Percentiles rank a stretch among this genome's conserved stretches.
phyloP scores from a whole-genome alignment of 352 stramenopile genomes.

The Pythium phragmiticola region DNA sequence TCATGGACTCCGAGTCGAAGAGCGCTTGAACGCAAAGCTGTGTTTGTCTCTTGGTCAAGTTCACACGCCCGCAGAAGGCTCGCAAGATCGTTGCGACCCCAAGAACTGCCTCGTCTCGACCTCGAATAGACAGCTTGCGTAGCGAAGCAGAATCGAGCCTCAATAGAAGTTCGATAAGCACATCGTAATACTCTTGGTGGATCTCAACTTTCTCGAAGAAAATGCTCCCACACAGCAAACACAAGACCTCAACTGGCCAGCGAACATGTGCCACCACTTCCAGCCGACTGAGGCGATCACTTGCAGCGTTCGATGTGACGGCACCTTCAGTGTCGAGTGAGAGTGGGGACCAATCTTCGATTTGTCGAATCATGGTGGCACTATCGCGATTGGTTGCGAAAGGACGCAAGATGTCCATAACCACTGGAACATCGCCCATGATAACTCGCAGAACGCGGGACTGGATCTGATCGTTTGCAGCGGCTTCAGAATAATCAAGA shows the following conservation, averaged over 20 bases:
- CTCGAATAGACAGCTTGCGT: conserved; percentile 3
- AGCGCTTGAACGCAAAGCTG: conserved; percentile 10
- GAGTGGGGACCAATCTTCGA: conserved; percentile 19
- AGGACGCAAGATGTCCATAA: conserved; percentile 13
- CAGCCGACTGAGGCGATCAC: not conserved
- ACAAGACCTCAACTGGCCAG: conserved; percentile 28
- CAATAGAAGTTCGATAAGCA: conserved; percentile 9
- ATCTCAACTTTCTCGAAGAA: conserved; percentile 19
- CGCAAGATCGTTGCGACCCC: conserved; percentile 10
- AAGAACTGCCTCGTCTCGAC: conserved; percentile 11
- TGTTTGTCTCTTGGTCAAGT: not conserved
- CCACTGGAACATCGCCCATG: conserved; percentile 10
- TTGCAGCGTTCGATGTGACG: not conserved
- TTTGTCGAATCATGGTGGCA: not conserved
- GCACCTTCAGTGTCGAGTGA: not conserved
- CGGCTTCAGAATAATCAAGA: no score
- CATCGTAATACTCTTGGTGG: conserved; percentile 4
- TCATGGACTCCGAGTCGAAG: conserved; percentile 16
- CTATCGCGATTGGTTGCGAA: not conserved
- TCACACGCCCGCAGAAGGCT: not conserved
- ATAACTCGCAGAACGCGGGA: conserved; percentile 7
- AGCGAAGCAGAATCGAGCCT: conserved; percentile 6
- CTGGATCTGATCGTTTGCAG: conserved; percentile 9
- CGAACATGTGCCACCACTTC: conserved; percentile 23
- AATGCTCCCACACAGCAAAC: conserved; percentile 21